Base-by-base conservation (phyloP, 225 moss, liverwort and hornwort genomes). In the Straminergon stramineum region DNA sequence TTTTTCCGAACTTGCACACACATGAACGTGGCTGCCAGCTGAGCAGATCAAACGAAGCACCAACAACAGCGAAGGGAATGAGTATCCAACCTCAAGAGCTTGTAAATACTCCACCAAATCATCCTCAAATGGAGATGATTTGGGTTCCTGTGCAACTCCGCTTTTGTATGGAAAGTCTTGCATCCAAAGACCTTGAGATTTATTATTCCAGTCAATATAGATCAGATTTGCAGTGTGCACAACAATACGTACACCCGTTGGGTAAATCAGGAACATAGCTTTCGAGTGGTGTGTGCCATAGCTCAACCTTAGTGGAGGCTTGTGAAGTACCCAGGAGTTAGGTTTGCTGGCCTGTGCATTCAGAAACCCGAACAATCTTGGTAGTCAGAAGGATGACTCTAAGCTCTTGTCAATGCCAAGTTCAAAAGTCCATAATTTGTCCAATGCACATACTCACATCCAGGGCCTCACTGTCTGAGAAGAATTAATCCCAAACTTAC, bases 271-370 rank as follows among this genome's bases (percentile, higher is more conserved):
- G 79, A 99, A 93, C 96, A 99, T 97, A 56, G 99, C 99, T 93
- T 99, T 99, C 19, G 99, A 97, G 87, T 99, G 99, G 88, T 99
- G 99, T 57, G 99, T 99, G 85, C 99, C 99, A 87, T 96, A 99
- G 83, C 95, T 92, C 69, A 99, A 87, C 85, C 94, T 95, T 56
- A 99, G 91, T 37, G 99, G 97, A 56, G 99, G 99, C 89, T 97
- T 97, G 86, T 97, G 94, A 75, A 97, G 89, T 74, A 93, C 64
- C 99, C 99, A 99, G 62, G 93, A 92, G 19, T 68, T 89, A 55
- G 97, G 97, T 86, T 97, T 99, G 84, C 91, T 93, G 62, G 80
- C 87, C 97, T 97, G 97, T 80, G 88, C 41, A 92, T 68, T 79
- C 86, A 88, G 31, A 85, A 75, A 83, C 58, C 75, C 91, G 75